A percentile compares a stretch with the other conserved stretches of the same genome.
Evolutionary conservation across 805 yeast genomes (phyloP).

Genomic region (Jamesozyma hellenica): DNA sequence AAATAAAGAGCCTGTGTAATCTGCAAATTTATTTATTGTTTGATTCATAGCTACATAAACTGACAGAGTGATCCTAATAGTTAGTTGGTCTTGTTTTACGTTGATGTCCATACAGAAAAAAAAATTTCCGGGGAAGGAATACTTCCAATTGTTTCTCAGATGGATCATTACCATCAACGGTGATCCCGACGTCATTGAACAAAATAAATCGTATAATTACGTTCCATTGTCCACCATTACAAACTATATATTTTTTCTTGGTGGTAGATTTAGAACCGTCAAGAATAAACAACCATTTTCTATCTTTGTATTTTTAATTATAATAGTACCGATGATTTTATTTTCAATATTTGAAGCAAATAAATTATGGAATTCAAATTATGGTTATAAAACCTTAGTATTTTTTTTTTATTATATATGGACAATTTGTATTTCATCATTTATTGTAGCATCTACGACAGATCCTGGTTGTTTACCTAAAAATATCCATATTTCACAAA

Average conservation of each 20-base stretch:
- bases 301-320: slow-evolving; percentile 27
- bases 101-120: too few species aligned
- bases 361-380: slow-evolving; percentile 15
- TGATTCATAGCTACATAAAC: too few species aligned
- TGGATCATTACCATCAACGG: slow-evolving; percentile 22
- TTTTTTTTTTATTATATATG: slow-evolving; percentile 51
- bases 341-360: slow-evolving; percentile 41
- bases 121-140: too few species aligned
- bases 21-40: too few species aligned
- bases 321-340: slow-evolving; percentile 41
- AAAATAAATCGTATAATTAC: slow-evolving; percentile 5
- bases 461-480: slow-evolving; percentile 70
- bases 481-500: slow-evolving; percentile 45
- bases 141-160: slow-evolving; percentile 1
- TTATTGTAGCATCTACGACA: slow-evolving; percentile 42
- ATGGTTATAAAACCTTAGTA: slow-evolving; percentile 28
- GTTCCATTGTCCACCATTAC: slow-evolving; percentile 17
- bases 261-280: slow-evolving; percentile 50
- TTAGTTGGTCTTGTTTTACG: too few species aligned
- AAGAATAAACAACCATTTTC: slow-evolving; percentile 35
- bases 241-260: slow-evolving; percentile 44
- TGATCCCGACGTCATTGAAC: slow-evolving; percentile 7
- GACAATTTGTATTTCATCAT: slow-evolving; percentile 39
- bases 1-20: too few species aligned
- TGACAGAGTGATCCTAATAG: too few species aligned